Percentiles rank a stretch among this genome's conserved stretches.
These are phyloP conservation scores for Kuraishia molischiana DNA, from an alignment of 805 yeast species.

Conservation along the genomic window DNA sequence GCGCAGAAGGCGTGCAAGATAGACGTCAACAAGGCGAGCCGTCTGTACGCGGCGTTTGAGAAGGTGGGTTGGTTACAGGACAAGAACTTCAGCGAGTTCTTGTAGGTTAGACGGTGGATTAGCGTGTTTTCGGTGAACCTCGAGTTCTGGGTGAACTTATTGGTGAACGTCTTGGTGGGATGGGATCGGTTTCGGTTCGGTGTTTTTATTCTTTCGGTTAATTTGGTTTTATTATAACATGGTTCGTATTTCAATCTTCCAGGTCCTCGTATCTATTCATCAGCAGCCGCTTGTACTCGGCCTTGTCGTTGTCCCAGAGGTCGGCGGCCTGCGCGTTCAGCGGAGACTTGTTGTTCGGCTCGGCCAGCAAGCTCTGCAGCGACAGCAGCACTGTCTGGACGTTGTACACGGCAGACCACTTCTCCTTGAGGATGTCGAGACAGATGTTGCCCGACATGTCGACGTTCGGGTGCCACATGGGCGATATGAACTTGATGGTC, in stretches of 20 bases:
- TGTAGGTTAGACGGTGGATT: constrained; percentile 9
- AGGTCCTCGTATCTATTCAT: constrained; percentile 27
- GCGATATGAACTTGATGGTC: constrained; percentile 73
- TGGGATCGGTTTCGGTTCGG: neutral
- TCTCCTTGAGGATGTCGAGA: constrained; percentile 84
- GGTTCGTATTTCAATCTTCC: constrained; percentile 18
- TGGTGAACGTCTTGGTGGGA: no score
- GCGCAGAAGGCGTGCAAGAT: constrained; percentile 97
- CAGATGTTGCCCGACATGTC: constrained; percentile 85
- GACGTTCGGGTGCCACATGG: constrained; percentile 88
- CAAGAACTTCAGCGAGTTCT: constrained; percentile 43
- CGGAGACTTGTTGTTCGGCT: constrained; percentile 51
- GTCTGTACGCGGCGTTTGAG: constrained; percentile 84
- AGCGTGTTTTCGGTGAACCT: neutral
- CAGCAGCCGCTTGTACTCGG: constrained; percentile 27
- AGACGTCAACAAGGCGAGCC: constrained; percentile 92
- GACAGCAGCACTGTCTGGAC: constrained; percentile 82
- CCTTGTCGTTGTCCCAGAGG: constrained; percentile 34
- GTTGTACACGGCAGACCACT: constrained; percentile 92
- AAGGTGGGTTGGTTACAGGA: constrained; percentile 89
- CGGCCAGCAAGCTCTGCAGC: constrained; percentile 70
- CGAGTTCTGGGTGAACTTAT: neutral
- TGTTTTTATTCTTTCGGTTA: neutral
- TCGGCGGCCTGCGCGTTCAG: constrained; percentile 49
- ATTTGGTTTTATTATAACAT: no score